Conservation (phyloP, 306 rosid species). For the Glycyrrhiza uralensis region DNA sequence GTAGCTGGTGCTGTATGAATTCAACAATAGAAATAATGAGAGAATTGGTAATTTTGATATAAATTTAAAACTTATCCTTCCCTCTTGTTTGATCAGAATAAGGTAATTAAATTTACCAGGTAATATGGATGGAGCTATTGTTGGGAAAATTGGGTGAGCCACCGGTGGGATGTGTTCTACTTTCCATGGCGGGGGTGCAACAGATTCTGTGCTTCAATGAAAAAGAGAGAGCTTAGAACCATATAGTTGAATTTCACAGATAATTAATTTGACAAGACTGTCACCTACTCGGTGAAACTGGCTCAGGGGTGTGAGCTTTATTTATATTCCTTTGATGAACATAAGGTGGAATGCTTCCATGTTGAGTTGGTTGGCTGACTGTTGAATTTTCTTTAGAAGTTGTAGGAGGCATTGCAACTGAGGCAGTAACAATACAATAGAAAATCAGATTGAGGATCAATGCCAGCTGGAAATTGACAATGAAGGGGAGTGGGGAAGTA, state of each 20-base stretch:
- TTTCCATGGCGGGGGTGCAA: conserved; percentile 37
- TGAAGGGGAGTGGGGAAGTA: background rate
- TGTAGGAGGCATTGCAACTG: conserved; percentile 33
- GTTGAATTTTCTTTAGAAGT: background rate
- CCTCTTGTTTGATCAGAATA: background rate
- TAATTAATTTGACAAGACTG: background rate
- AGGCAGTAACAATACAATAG: conserved; percentile 12
- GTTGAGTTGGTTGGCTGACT: conserved; percentile 12
- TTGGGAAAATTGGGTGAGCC: conserved; percentile 21
- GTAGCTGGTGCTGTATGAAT: conserved; percentile 35
- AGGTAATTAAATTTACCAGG: conserved; percentile 35
- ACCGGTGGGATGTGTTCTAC: conserved; percentile 22
- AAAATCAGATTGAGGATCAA: background rate
- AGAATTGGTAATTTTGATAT: background rate
- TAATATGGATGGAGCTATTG: conserved; percentile 36
- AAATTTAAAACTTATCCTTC: background rate
- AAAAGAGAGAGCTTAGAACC: background rate
- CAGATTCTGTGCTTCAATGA: conserved; percentile 29
- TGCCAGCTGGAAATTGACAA: background rate
- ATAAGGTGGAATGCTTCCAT: conserved; percentile 18
- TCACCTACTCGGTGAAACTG: conserved; percentile 36
- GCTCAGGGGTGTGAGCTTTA: conserved; percentile 4
- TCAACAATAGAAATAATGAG: background rate
- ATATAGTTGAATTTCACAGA: conserved; percentile 9
- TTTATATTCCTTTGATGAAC: background rate